phyloP scores from a whole-genome alignment of 208 protist genomes.

The Crithidia sp. region DNA sequence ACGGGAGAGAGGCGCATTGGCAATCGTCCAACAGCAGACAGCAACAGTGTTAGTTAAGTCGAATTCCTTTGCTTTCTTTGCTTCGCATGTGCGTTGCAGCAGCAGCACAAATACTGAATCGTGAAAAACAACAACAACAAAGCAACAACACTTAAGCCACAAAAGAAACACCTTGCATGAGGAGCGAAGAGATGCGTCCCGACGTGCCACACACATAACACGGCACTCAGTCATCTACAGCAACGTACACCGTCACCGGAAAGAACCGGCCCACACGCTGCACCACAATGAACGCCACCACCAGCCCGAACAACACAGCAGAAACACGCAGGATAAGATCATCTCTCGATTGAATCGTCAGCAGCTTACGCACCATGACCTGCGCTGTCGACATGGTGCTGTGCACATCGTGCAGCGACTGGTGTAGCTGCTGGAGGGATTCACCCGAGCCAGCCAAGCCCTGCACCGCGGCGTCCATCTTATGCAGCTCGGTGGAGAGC shows the following conservation, averaged over 20 bases:
- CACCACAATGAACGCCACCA: slow-evolving; percentile 64
- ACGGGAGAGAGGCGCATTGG: no score
- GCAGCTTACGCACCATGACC: slow-evolving; percentile 50
- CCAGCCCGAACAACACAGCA: slow-evolving; percentile 52
- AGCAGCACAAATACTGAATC: background rate
- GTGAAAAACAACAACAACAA: background rate
- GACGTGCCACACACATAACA: no score
- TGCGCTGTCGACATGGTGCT: slow-evolving; percentile 69
- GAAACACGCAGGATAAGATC: slow-evolving; percentile 70
- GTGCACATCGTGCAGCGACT: slow-evolving; percentile 69
- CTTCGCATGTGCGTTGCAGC: no score
- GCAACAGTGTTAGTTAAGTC: no score
- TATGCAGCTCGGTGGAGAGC: slow-evolving; percentile 71
- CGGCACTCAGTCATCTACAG: background rate
- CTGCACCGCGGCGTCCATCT: slow-evolving; percentile 74
- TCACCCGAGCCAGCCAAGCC: slow-evolving; percentile 53
- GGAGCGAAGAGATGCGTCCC: no score
- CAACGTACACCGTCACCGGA: slow-evolving; percentile 56
- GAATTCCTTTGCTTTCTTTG: no score
- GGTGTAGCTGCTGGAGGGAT: slow-evolving; percentile 51
- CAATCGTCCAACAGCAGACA: no score
- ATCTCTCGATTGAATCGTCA: slow-evolving; percentile 70
- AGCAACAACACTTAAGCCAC: background rate
- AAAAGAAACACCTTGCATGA: background rate
- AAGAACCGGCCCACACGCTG: slow-evolving; percentile 82